Conservation (phyloP, 169 alveolate species). For the Cardiosporidium cionae region DNA sequence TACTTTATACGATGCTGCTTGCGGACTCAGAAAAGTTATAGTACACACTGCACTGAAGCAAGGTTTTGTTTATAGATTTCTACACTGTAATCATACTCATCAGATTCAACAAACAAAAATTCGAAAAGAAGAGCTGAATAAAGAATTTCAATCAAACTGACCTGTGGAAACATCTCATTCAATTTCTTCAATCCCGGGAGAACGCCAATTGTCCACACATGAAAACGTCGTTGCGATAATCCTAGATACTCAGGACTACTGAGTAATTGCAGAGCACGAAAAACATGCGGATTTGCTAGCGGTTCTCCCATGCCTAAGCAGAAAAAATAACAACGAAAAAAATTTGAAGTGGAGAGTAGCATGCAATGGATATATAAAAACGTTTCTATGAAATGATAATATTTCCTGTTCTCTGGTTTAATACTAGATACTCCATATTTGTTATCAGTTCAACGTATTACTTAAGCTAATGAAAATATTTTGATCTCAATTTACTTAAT, state of each 20-base stretch:
- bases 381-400: not conserved
- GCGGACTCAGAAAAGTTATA: not conserved
- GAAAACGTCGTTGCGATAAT: constrained; percentile 60
- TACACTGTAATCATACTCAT: not conserved
- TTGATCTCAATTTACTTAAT: not conserved
- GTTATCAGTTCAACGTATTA: not conserved
- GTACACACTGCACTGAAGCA: not conserved
- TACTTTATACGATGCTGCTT: too few relatives aligned
- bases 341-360: not conserved
- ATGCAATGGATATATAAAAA: not conserved
- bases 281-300: constrained; percentile 71
- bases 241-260: constrained; percentile 46
- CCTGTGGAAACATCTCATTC: constrained; percentile 56
- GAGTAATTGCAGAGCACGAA: constrained; percentile 59
- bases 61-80: not conserved
- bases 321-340: not conserved
- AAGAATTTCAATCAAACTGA: not conserved
- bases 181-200: constrained; percentile 71
- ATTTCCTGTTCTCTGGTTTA: not conserved
- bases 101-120: not conserved
- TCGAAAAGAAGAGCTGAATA: not conserved
- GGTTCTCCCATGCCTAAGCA: constrained; percentile 77
- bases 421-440: not conserved
- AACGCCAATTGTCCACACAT: constrained; percentile 68
- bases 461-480: not conserved